Conservation (phyloP, 495 filamentous ascomycete species). For the Podospora australis region DNA sequence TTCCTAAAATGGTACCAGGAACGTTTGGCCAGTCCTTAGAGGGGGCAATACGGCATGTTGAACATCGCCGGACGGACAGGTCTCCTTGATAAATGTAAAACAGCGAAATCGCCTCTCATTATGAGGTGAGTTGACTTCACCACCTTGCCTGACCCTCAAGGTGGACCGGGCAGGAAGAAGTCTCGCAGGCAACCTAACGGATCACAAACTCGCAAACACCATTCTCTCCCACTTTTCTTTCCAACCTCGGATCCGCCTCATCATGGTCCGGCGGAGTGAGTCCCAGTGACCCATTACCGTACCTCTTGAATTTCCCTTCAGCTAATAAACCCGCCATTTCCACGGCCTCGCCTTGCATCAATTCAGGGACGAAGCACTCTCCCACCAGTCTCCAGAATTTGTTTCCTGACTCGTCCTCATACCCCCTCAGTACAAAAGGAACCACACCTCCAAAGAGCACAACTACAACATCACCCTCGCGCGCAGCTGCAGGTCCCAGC, state of each 20-base stretch:
- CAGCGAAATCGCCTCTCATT: no score
- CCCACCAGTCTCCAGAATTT: constrained; percentile 7
- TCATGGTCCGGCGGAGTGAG: neutral
- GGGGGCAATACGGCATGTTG: no score
- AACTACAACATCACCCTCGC: constrained; percentile 4
- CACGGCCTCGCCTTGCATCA: constrained; percentile 13
- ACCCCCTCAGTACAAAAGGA: constrained; percentile 5
- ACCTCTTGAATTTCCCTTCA: neutral
- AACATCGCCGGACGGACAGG: no score
- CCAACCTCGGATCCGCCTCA: constrained; percentile 1
- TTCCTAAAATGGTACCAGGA: no score
- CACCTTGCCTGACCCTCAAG: no score
- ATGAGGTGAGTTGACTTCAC: no score
- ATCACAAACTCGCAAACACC: constrained; percentile 2
- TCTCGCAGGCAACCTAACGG: neutral
- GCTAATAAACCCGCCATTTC: constrained; percentile 2
- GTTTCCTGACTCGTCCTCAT: neutral
- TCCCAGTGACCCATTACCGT: neutral
- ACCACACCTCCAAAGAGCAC: constrained; percentile 9
- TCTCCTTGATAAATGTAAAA: no score
- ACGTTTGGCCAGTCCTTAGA: no score
- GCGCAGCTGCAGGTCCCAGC: constrained; percentile 6
- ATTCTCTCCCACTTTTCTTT: constrained; percentile 5
- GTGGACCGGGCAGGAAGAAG: no score
- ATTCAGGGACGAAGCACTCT: constrained; percentile 10